phyloP scores from a whole-genome alignment of 1,139 yeast species.

The Saccharomycopsis hybrid region DNA sequence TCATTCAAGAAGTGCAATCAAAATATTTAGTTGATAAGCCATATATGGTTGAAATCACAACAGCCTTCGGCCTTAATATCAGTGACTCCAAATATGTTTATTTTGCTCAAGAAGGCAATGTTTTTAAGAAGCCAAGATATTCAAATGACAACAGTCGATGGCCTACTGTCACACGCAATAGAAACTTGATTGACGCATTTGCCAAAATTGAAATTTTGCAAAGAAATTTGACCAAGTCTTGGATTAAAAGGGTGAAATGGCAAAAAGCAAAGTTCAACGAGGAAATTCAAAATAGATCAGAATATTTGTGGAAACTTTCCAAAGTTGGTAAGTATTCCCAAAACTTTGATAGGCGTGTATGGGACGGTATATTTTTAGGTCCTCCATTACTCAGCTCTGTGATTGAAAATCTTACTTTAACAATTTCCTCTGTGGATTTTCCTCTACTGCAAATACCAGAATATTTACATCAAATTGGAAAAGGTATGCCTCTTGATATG shows the following conservation, averaged over 20 bases:
- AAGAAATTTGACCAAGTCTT: slow-evolving; percentile 43
- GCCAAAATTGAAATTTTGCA: slow-evolving; percentile 24
- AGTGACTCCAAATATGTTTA: slow-evolving; percentile 3
- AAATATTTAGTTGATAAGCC: too few relatives aligned
- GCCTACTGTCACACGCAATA: neutral
- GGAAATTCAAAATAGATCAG: slow-evolving; percentile 47
- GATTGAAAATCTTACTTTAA: slow-evolving; percentile 51
- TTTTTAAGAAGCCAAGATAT: too few relatives aligned
- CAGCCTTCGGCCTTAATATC: neutral
- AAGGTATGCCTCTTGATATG: slow-evolving; percentile 72
- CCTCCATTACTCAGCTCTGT: slow-evolving; percentile 56
- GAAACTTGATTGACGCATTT: slow-evolving; percentile 2
- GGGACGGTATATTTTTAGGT: slow-evolving; percentile 44
- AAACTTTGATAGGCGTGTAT: slow-evolving; percentile 44
- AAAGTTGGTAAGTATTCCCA: slow-evolving; percentile 40
- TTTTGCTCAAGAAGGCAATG: too few relatives aligned
- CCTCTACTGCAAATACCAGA: slow-evolving; percentile 45
- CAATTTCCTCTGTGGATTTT: slow-evolving; percentile 49
- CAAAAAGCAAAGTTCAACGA: slow-evolving; percentile 38
- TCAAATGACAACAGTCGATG: slow-evolving; percentile 1
- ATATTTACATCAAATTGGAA: slow-evolving; percentile 67
- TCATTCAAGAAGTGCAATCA: too few relatives aligned
- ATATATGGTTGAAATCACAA: neutral
- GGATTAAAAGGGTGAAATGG: slow-evolving; percentile 47
- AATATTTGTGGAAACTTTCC: slow-evolving; percentile 46